A percentile compares a stretch with the other conserved stretches of the same genome.
Evolutionary conservation across 805 yeast species (phyloP).

Genomic region (Metschnikowia picachoensis): DNA sequence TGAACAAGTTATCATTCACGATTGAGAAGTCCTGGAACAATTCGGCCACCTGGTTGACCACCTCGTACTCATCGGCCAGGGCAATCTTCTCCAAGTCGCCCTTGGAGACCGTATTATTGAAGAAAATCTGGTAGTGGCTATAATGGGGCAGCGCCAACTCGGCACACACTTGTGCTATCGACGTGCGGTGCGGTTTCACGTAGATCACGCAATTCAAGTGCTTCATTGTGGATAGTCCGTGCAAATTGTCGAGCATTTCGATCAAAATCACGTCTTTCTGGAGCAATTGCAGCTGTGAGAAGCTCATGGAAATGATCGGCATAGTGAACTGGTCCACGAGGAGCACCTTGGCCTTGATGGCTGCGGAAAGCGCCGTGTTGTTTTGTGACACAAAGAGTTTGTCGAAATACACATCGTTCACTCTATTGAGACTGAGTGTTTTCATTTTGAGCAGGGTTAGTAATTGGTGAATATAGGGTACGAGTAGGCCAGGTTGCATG

Average conservation of each 20-base stretch:
- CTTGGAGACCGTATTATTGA: slow-evolving; percentile 73
- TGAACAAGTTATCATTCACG: slow-evolving; percentile 64
- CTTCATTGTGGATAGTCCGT: slow-evolving; percentile 54
- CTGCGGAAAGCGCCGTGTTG: slow-evolving; percentile 18
- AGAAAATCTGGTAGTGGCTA: slow-evolving; percentile 69
- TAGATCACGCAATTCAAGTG: slow-evolving; percentile 81
- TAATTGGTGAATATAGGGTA: too few relatives aligned
- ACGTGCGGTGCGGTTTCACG: slow-evolving; percentile 64
- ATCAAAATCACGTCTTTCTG: slow-evolving; percentile 81
- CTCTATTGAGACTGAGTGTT: slow-evolving; percentile 17
- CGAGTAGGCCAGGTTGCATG: too few relatives aligned
- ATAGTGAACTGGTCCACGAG: slow-evolving; percentile 79
- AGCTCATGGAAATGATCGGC: slow-evolving; percentile 77
- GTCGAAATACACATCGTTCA: slow-evolving; percentile 18
- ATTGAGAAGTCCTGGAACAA: slow-evolving; percentile 80
- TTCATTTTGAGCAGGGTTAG: background rate
- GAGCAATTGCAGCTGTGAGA: slow-evolving; percentile 81
- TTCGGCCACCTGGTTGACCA: slow-evolving; percentile 72
- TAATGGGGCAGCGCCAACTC: slow-evolving; percentile 82
- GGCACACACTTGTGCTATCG: slow-evolving; percentile 53
- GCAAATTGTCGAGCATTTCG: slow-evolving; percentile 55
- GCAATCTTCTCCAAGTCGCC: slow-evolving; percentile 82
- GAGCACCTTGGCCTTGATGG: slow-evolving; percentile 59
- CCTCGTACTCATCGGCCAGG: slow-evolving; percentile 84
- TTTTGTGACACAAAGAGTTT: slow-evolving; percentile 18